phyloP scores from a whole-genome alignment of 2,329 filamentous ascomycete species.

The Tothia fuscella region DNA sequence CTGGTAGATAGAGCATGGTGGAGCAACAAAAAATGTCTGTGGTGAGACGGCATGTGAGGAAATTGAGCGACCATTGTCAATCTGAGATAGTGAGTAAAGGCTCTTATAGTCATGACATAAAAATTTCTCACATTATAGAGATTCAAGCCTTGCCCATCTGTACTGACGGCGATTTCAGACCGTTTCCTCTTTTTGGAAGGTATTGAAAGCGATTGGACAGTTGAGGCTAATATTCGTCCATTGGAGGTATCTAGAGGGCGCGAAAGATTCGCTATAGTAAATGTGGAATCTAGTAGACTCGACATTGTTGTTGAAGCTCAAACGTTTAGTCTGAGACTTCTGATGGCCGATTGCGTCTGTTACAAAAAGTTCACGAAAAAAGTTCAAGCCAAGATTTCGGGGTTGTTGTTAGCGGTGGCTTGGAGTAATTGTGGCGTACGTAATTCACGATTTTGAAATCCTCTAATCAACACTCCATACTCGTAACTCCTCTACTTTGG shows the following conservation, averaged over 20 bases:
- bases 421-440: no score
- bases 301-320: no score
- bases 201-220: slow-evolving; percentile 43
- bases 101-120: background rate
- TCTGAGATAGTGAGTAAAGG: slow-evolving; percentile 24
- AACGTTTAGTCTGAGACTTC: no score
- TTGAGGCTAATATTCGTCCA: slow-evolving; percentile 29
- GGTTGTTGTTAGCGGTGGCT: no score
- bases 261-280: slow-evolving; percentile 1
- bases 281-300: no score
- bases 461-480: no score
- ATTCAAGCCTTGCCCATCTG: slow-evolving; percentile 50
- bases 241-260: slow-evolving; percentile 19
- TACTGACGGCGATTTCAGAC: slow-evolving; percentile 46
- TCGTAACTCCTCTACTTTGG: no score
- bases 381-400: no score
- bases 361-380: no score
- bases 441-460: no score
- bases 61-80: slow-evolving; percentile 48
- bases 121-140: slow-evolving; percentile 44
- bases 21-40: slow-evolving; percentile 43
- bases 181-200: slow-evolving; percentile 49
- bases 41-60: slow-evolving; percentile 51
- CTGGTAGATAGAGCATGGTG: slow-evolving; percentile 46
- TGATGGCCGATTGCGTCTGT: no score